Percentiles rank a stretch among this genome's conserved stretches.
These are phyloP conservation scores for Nakazawaea pomicola DNA, from an alignment of 805 yeast species.

Conservation along the genomic window DNA sequence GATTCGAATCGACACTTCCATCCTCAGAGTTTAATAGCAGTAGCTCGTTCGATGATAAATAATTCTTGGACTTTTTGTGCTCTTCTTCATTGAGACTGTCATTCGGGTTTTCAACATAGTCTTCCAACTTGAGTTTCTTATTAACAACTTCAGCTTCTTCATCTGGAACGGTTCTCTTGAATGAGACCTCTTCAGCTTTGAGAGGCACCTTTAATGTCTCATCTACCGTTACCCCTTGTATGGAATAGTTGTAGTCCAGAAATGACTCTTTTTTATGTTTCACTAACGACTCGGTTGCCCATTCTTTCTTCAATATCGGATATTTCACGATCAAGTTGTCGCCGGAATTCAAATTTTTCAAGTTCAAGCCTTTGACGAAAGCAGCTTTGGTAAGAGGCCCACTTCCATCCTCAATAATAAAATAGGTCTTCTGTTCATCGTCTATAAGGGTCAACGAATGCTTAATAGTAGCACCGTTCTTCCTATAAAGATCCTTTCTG, in stretches of 20 bases:
- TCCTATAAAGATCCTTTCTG: constrained; percentile 20
- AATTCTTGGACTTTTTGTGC: constrained; percentile 3
- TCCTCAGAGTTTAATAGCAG: neutral
- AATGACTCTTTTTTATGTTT: neutral
- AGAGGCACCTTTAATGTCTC: neutral
- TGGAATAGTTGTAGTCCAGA: neutral
- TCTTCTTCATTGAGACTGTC: constrained; percentile 7
- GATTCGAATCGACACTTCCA: constrained; percentile 22
- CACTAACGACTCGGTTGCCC: constrained; percentile 2
- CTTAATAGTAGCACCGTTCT: constrained; percentile 22
- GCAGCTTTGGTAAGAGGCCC: neutral
- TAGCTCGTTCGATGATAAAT: constrained; percentile 1
- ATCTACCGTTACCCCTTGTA: constrained; percentile 1
- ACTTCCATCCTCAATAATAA: constrained; percentile 3
- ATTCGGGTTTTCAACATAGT: constrained; percentile 2
- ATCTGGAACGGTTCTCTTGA: neutral
- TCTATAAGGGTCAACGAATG: constrained; percentile 4
- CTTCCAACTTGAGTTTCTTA: neutral
- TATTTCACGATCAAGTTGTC: constrained; percentile 1
- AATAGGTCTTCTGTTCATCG: neutral
- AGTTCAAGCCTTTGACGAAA: neutral
- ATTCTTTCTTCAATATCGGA: constrained; percentile 7
- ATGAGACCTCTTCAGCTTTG: neutral
- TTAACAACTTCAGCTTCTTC: neutral
- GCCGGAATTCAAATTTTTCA: neutral